phyloP scores from a whole-genome alignment of 2,329 filamentous ascomycete species.

The Apiospora pterosperma region DNA sequence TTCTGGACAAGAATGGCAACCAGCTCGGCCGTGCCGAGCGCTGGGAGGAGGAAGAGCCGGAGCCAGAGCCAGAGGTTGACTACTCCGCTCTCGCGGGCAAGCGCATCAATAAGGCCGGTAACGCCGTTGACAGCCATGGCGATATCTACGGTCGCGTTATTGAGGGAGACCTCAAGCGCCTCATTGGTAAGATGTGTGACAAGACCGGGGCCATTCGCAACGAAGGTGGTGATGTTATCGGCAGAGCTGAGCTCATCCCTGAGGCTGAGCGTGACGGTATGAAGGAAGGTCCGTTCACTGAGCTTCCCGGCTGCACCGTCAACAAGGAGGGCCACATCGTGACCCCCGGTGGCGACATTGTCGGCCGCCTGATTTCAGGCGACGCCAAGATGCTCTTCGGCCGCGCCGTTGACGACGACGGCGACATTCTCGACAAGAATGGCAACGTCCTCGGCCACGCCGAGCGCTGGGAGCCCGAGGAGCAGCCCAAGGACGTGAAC shows the following conservation, averaged over 20 bases:
- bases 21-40: slow-evolving; percentile 64
- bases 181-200: slow-evolving; percentile 68
- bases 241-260: slow-evolving; percentile 64
- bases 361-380: slow-evolving; percentile 68
- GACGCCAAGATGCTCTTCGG: slow-evolving; percentile 71
- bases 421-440: slow-evolving; percentile 77
- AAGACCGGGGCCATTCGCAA: slow-evolving; percentile 70
- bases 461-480: slow-evolving; percentile 56
- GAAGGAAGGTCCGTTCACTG: slow-evolving; percentile 67
- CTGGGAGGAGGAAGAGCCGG: slow-evolving; percentile 52
- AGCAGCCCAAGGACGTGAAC: slow-evolving; percentile 48
- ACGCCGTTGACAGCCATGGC: slow-evolving; percentile 52
- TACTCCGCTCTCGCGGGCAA: slow-evolving; percentile 65
- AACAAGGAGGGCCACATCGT: slow-evolving; percentile 67
- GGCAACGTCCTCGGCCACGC: slow-evolving; percentile 56
- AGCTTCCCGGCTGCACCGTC: slow-evolving; percentile 61
- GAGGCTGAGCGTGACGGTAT: slow-evolving; percentile 61
- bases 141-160: slow-evolving; percentile 62
- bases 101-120: slow-evolving; percentile 68
- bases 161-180: slow-evolving; percentile 61
- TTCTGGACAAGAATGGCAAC: slow-evolving; percentile 66
- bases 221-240: slow-evolving; percentile 68
- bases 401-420: slow-evolving; percentile 74
- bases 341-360: slow-evolving; percentile 63
- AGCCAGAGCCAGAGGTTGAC: slow-evolving; percentile 50